These are phyloP conservation scores for Jatropha multifida DNA, from an alignment of 441 rosid species.

Conservation along the genomic window DNA sequence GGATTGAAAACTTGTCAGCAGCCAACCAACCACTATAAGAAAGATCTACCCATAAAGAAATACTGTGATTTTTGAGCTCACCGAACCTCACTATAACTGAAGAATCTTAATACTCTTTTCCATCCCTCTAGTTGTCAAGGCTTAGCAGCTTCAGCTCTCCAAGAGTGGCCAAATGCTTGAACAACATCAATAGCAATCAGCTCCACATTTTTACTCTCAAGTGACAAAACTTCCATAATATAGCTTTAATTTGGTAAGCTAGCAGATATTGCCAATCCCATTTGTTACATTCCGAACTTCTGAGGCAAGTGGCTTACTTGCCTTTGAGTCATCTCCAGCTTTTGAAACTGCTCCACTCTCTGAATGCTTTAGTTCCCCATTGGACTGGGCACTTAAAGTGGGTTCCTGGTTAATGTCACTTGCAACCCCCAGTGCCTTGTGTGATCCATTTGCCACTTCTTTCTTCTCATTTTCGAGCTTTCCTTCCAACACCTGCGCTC, in stretches of 20 bases:
- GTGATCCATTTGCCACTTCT: slow-evolving; percentile 34
- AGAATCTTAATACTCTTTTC: slow-evolving; percentile 7
- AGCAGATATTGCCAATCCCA: slow-evolving; percentile 54
- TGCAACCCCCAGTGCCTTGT: slow-evolving; percentile 6
- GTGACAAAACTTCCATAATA: slow-evolving; percentile 17
- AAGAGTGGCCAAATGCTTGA: slow-evolving; percentile 15
- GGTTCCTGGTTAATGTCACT: slow-evolving; percentile 38
- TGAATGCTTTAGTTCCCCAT: slow-evolving; percentile 41
- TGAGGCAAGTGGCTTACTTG: slow-evolving; percentile 27
- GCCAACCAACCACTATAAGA: slow-evolving; percentile 11
- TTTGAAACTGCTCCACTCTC: slow-evolving; percentile 38
- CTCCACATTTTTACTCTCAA: slow-evolving; percentile 10
- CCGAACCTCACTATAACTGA: slow-evolving; percentile 1
- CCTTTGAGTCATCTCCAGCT: slow-evolving; percentile 32
- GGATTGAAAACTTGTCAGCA: slow-evolving; percentile 31
- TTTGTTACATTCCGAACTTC: slow-evolving; percentile 35
- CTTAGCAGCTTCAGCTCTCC: slow-evolving; percentile 8
- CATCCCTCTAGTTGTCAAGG: slow-evolving; percentile 4
- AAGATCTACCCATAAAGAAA: slow-evolving; percentile 16
- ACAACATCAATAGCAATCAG: slow-evolving; percentile 16
- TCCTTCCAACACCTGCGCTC: slow-evolving; percentile 53
- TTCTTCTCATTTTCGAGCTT: slow-evolving; percentile 50
- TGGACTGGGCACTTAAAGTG: slow-evolving; percentile 28
- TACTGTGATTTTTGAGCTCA: neutral
- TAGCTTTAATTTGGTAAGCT: slow-evolving; percentile 31